Percentiles rank a stretch among this genome's conserved stretches.
Evolutionary conservation across 2,329 filamentous ascomycete genomes (phyloP).

Genomic region (Cladosporium sp.): DNA sequence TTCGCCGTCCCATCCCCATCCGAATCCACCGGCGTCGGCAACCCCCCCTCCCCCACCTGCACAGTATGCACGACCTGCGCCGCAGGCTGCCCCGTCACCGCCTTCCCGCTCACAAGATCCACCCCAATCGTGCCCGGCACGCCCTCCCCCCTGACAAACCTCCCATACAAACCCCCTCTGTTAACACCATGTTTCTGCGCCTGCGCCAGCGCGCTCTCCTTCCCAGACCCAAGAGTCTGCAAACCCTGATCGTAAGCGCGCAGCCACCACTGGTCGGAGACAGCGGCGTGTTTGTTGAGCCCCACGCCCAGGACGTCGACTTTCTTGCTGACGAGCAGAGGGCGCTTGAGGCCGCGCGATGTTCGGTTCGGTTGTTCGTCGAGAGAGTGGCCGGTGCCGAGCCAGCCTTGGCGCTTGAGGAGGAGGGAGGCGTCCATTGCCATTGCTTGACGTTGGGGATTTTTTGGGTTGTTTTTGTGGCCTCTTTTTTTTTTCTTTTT

Average conservation of each 20-base stretch:
- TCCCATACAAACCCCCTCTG: slow-evolving; percentile 66
- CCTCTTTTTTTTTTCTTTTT: not conserved
- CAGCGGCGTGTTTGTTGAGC: slow-evolving; percentile 60
- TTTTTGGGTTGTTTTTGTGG: not conserved
- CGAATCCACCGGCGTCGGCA: slow-evolving; percentile 2
- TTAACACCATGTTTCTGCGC: slow-evolving; percentile 45
- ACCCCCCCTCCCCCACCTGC: slow-evolving; percentile 2
- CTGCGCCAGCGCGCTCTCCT: slow-evolving; percentile 51
- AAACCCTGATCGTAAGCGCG: slow-evolving; percentile 89
- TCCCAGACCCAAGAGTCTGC: slow-evolving; percentile 65
- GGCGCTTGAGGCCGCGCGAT: slow-evolving; percentile 75
- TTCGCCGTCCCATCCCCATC: slow-evolving; percentile 8
- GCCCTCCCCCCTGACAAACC: slow-evolving; percentile 78
- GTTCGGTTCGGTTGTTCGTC: slow-evolving; percentile 57
- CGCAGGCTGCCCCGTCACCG: not conserved
- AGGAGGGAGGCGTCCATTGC: slow-evolving; percentile 80
- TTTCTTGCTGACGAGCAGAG: slow-evolving; percentile 79
- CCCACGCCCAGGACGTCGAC: slow-evolving; percentile 77
- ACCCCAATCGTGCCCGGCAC: slow-evolving; percentile 64
- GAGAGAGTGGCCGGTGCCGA: slow-evolving; percentile 81
- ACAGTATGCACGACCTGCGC: no score
- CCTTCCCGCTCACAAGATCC: slow-evolving; percentile 12
- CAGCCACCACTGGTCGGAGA: slow-evolving; percentile 92
- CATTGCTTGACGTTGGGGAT: no score
- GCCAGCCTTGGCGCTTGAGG: slow-evolving; percentile 84